These are phyloP conservation scores for Sophora flavescens DNA, from an alignment of 306 rosid species.

Conservation along the genomic window DNA sequence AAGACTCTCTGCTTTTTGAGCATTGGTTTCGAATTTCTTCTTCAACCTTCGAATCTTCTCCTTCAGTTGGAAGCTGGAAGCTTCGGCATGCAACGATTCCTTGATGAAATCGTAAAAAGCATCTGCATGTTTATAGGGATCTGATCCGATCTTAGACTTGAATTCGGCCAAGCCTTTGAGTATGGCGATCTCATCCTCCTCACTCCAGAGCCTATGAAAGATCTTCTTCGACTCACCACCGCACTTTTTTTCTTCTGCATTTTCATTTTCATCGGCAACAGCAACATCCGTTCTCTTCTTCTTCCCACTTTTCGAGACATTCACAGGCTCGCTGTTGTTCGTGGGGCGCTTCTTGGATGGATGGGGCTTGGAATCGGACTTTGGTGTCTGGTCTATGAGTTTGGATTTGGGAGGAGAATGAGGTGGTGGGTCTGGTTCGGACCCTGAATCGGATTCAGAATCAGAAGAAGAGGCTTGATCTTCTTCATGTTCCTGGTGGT, in stretches of 20 bases:
- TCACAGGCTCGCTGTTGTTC: neutral
- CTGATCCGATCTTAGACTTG: slow-evolving; percentile 43
- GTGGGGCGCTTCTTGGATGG: neutral
- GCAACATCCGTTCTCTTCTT: neutral
- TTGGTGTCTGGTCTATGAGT: no score
- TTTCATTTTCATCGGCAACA: no score
- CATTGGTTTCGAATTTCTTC: slow-evolving; percentile 57
- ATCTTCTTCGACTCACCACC: neutral
- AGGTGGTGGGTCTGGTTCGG: no score
- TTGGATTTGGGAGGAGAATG: no score
- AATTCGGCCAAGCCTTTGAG: slow-evolving; percentile 59
- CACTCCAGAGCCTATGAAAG: slow-evolving; percentile 67
- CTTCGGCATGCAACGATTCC: slow-evolving; percentile 57
- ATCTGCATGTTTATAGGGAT: slow-evolving; percentile 41
- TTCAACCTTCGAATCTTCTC: slow-evolving; percentile 66
- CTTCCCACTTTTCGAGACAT: neutral
- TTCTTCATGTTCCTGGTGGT: no score
- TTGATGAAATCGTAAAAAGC: slow-evolving; percentile 61
- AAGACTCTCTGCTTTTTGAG: slow-evolving; percentile 22
- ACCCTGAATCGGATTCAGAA: no score
- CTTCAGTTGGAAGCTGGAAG: slow-evolving; percentile 47
- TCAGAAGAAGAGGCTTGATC: no score
- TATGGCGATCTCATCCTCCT: slow-evolving; percentile 62
- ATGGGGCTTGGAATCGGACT: no score
- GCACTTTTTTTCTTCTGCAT: neutral